A percentile compares a stretch with the other conserved stretches of the same genome.
Conservation (phyloP, 306 rosid species). For the Rosa multiflora region DNA sequence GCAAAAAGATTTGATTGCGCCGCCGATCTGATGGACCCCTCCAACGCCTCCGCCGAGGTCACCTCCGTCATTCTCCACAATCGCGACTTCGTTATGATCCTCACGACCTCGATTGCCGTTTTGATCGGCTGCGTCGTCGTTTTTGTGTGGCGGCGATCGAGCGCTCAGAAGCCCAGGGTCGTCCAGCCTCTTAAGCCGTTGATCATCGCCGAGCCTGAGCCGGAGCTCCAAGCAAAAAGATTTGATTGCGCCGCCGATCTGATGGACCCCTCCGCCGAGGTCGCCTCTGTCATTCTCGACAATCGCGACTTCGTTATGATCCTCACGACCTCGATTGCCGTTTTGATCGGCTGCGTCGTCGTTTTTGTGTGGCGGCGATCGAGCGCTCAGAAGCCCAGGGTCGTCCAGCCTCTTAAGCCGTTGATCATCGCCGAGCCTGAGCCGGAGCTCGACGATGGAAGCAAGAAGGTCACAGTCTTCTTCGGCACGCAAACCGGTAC, state of each 20-base stretch:
- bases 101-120: constrained; percentile 86
- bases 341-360: constrained; percentile 79
- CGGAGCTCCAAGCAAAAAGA: constrained; percentile 27
- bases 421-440: constrained; percentile 39
- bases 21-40: constrained; percentile 40
- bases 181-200: constrained; percentile 51
- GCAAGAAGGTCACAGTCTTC: constrained; percentile 79
- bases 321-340: constrained; percentile 81
- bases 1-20: too few relatives aligned
- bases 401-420: constrained; percentile 50
- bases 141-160: constrained; percentile 78
- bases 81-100: constrained; percentile 54
- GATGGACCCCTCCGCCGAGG: constrained; percentile 53
- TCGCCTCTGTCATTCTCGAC: constrained; percentile 53
- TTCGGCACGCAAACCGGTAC: constrained; percentile 98
- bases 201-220: constrained; percentile 38
- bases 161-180: constrained; percentile 31
- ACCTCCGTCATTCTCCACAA: constrained; percentile 61
- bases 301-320: constrained; percentile 64
- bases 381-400: constrained; percentile 31
- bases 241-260: too few relatives aligned
- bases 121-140: constrained; percentile 80
- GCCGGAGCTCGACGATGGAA: constrained; percentile 71
- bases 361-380: constrained; percentile 83
- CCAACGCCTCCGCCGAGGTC: constrained; percentile 37